Conservation (phyloP, 2,329 filamentous ascomycete species). For the Hymenoscyphus salicellus region DNA sequence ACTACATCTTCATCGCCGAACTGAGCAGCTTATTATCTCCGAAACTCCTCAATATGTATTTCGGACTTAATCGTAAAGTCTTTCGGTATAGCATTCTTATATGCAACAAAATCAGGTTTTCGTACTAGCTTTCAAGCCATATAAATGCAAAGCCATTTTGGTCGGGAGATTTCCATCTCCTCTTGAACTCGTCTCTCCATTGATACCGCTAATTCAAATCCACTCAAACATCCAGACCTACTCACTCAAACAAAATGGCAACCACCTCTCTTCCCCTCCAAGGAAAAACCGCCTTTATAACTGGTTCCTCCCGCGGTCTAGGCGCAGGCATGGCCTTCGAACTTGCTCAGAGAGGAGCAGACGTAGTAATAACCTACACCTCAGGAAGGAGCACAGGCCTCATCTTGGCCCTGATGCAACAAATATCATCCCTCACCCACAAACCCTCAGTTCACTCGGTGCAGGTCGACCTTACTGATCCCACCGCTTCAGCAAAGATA, state of each 20-base stretch:
- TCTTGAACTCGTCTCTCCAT: background rate
- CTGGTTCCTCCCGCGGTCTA: slow-evolving; percentile 20
- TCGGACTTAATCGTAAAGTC: background rate
- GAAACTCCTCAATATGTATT: too few species aligned
- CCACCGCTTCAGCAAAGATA: background rate
- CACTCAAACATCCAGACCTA: background rate
- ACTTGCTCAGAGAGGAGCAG: slow-evolving; percentile 19
- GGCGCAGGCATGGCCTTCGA: slow-evolving; percentile 20
- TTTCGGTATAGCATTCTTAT: background rate
- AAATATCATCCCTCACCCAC: background rate
- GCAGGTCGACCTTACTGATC: background rate
- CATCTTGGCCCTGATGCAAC: background rate
- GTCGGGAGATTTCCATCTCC: background rate
- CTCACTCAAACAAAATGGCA: background rate
- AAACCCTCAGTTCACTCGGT: background rate
- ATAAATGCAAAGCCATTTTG: background rate
- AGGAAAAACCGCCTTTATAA: slow-evolving; percentile 21
- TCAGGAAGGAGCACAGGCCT: slow-evolving; percentile 3
- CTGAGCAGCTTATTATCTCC: background rate
- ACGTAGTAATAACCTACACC: slow-evolving; percentile 16
- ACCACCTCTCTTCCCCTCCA: background rate
- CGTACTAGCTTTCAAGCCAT: background rate
- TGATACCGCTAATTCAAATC: background rate
- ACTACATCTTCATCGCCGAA: background rate
- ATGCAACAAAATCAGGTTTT: background rate